These are phyloP conservation scores for Pythium grandisporangium DNA, from an alignment of 352 stramenopile species.

Conservation along the genomic window DNA sequence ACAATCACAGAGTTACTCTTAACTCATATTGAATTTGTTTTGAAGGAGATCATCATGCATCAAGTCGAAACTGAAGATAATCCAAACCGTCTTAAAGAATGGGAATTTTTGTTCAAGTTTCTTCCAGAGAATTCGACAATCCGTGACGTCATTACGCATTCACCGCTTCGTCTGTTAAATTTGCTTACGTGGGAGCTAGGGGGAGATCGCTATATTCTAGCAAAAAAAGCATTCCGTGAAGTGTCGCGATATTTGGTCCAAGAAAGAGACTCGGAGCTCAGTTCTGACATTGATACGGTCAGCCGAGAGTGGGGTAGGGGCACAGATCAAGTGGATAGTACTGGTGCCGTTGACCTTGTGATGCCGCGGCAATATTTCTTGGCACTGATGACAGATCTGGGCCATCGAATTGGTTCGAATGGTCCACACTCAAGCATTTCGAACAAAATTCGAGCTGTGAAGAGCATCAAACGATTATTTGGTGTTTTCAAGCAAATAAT, in stretches of 20 bases:
- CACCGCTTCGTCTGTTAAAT: slow-evolving; percentile 19
- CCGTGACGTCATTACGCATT: slow-evolving; percentile 21
- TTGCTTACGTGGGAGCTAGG: slow-evolving; percentile 23
- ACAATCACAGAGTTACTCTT: slow-evolving; percentile 17
- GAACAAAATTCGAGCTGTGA: slow-evolving; percentile 53
- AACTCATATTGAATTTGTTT: slow-evolving; percentile 16
- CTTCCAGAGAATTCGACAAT: slow-evolving; percentile 21
- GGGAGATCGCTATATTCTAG: slow-evolving; percentile 15
- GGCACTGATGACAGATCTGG: slow-evolving; percentile 75
- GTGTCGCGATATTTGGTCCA: slow-evolving; percentile 22
- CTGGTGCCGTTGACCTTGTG: slow-evolving; percentile 15
- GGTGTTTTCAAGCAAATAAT: slow-evolving; percentile 35
- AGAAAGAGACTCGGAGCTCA: slow-evolving; percentile 12
- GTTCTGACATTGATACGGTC: no score
- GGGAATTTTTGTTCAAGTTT: slow-evolving; percentile 28
- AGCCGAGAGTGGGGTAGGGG: no score
- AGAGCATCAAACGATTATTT: slow-evolving; percentile 66
- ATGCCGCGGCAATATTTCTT: slow-evolving; percentile 78
- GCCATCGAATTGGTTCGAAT: slow-evolving; percentile 46
- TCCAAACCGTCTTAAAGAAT: slow-evolving; percentile 17
- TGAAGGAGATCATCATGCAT: slow-evolving; percentile 30
- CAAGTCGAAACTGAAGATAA: slow-evolving; percentile 22
- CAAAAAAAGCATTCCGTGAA: slow-evolving; percentile 23
- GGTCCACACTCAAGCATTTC: slow-evolving; percentile 12
- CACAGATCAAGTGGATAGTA: no score